These are phyloP conservation scores for Taiwanofungus camphoratus DNA, from an alignment of 1,284 basidiomycete species.

Conservation along the genomic window DNA sequence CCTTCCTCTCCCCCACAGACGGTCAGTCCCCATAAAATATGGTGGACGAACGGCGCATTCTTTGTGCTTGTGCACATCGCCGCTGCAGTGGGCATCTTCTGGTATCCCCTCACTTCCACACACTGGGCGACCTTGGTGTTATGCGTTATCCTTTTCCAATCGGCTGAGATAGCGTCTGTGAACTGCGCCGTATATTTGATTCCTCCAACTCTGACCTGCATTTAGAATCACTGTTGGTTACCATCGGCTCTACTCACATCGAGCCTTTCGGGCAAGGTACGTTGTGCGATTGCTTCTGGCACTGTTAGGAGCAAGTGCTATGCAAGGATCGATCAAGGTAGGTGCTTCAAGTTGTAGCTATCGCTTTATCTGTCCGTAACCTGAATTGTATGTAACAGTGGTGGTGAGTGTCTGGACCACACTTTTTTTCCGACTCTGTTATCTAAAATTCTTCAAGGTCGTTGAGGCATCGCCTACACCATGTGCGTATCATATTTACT, in stretches of 20 bases:
- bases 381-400: slow-evolving; percentile 14
- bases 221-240: slow-evolving; percentile 68
- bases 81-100: slow-evolving; percentile 48
- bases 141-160: slow-evolving; percentile 58
- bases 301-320: slow-evolving; percentile 64
- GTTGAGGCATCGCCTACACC: slow-evolving; percentile 70
- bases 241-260: slow-evolving; percentile 73
- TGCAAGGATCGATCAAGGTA: slow-evolving; percentile 61
- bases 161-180: slow-evolving; percentile 65
- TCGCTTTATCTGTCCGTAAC: neutral
- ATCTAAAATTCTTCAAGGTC: slow-evolving; percentile 40
- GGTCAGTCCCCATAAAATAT: no score
- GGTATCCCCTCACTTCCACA: slow-evolving; percentile 42
- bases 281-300: slow-evolving; percentile 55
- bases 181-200: neutral
- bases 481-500: slow-evolving; percentile 40
- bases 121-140: slow-evolving; percentile 44
- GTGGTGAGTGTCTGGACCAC: slow-evolving; percentile 19
- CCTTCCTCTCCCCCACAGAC: no score
- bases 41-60: slow-evolving; percentile 69
- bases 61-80: slow-evolving; percentile 60
- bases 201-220: neutral
- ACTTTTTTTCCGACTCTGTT: neutral
- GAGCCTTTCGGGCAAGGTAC: slow-evolving; percentile 56
- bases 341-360: slow-evolving; percentile 15